phyloP scores from a whole-genome alignment of 805 yeast species.

The Starmerella sp. region DNA sequence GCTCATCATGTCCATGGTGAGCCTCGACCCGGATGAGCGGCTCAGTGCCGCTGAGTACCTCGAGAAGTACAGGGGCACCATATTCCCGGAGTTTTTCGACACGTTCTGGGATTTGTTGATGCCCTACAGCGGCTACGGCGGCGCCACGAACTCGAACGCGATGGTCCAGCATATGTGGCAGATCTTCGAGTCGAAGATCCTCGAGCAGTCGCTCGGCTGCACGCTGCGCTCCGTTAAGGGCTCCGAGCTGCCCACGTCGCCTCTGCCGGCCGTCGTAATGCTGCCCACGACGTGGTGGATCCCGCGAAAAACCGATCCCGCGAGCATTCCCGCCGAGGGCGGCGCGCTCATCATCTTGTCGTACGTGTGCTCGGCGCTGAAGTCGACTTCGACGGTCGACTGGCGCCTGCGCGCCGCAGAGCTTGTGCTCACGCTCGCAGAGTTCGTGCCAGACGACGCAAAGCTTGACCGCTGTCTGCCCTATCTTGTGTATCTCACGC shows the following conservation, averaged over 20 bases:
- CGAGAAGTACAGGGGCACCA: constrained; percentile 35
- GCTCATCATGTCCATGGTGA: constrained; percentile 53
- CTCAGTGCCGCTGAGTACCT: constrained; percentile 45
- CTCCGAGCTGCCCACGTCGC: constrained; percentile 1
- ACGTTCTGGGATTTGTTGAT: constrained; percentile 31
- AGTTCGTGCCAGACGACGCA: constrained; percentile 65
- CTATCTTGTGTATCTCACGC: constrained; percentile 57
- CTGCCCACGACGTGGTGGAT: constrained; percentile 11
- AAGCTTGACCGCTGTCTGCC: constrained; percentile 82
- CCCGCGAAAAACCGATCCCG: background rate
- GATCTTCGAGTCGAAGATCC: constrained; percentile 11
- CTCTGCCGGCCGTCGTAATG: constrained; percentile 14
- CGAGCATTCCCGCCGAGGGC: constrained; percentile 15
- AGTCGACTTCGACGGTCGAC: constrained; percentile 49
- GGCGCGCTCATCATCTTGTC: constrained; percentile 50
- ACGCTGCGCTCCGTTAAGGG: constrained; percentile 5
- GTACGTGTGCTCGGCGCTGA: constrained; percentile 46
- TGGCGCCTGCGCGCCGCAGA: constrained; percentile 64
- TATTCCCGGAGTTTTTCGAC: constrained; percentile 63
- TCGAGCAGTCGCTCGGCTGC: constrained; percentile 7
- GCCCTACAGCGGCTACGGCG: constrained; percentile 18
- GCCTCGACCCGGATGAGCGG: constrained; percentile 51
- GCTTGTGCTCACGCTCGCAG: constrained; percentile 62
- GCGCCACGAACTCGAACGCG: constrained; percentile 38
- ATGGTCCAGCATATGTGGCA: constrained; percentile 43